Base-by-base conservation (phyloP, 2,329 filamentous ascomycete genomes). In the Claviceps fusiformis region DNA sequence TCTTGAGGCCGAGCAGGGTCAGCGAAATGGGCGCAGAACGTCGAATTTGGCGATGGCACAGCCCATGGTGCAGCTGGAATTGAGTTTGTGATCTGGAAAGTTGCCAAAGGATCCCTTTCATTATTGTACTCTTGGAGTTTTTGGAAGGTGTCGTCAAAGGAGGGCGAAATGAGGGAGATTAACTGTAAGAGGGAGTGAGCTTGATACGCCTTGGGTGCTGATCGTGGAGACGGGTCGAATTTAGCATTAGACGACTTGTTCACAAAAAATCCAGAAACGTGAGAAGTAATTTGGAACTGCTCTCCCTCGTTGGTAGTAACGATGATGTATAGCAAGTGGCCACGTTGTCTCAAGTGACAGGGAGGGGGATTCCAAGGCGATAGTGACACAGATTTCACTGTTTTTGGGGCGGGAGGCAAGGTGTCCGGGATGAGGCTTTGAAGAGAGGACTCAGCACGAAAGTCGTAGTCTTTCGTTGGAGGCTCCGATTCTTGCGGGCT, bases 281-380 rank as follows among this genome's bases (percentile, higher is more conserved):
- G 89, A 15, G 89, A 83, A 10, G 95, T 98, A 65, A 98, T 86
- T 70, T 96, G 90, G 70, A 87, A 85, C 69, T 95, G 89, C 73
- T 98, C 93, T 59, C 91, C 91, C 71, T 98, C 93, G 63, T 89
- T 92, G 56, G 91, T 97, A 17, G 86, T 92, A 47, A 93, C 78
- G 59, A 89, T 79, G 24, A 98, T 78, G 70, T 98, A 98, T 51
- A 98, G 79, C 56, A 98, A 75, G 69, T 98, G 93, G 27, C 93
- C 93, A 67, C 87, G 89, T 67, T 95, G 89, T 61, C 91, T 84
- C 53, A 96, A 80, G 67, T 95, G 83, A 68, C 92, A 90, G 50
- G 93, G 93, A 45, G 92, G 91, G 43, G 95, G 93, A 72, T 97
- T 97, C 93, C 93, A 98, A 6, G 90, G 79, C 15, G 93, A 97